Percentiles rank a stretch among this genome's conserved stretches.
Conservation (phyloP, 305 asterid genomes). For the Salvia sclarea region DNA sequence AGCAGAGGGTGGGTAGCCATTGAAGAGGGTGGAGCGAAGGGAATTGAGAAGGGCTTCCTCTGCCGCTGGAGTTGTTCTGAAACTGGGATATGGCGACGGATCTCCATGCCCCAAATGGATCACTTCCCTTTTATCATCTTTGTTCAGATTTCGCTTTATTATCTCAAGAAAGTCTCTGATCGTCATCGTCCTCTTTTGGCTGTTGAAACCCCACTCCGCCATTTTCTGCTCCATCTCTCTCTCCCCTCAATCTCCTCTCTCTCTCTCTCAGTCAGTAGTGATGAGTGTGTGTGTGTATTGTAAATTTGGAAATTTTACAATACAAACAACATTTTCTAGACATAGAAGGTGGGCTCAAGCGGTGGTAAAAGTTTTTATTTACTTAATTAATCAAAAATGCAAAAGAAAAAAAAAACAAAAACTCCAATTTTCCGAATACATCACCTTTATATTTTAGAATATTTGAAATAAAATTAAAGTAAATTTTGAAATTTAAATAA, state of each 20-base stretch:
- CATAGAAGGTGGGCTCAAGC: too few species aligned
- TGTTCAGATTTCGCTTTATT: conserved; percentile 35
- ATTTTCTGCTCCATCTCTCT: conserved; percentile 36
- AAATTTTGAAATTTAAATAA: too few species aligned
- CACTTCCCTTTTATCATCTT: conserved; percentile 31
- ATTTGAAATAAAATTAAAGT: too few species aligned
- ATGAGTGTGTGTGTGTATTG: too few species aligned
- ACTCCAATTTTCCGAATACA: too few species aligned
- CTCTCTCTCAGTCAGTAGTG: neutral
- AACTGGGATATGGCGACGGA: conserved; percentile 55
- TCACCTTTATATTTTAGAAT: too few species aligned
- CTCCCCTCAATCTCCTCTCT: too few species aligned
- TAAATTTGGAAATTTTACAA: too few species aligned
- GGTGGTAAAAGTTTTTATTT: too few species aligned
- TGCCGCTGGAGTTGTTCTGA: conserved; percentile 47
- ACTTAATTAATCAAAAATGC: too few species aligned
- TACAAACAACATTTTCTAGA: too few species aligned
- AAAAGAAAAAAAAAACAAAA: too few species aligned
- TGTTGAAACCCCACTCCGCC: conserved; percentile 41
- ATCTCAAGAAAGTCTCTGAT: conserved; percentile 41
- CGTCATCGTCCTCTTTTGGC: conserved; percentile 28
- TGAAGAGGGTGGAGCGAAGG: conserved; percentile 48
- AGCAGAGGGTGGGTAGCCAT: conserved; percentile 47
- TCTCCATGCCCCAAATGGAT: conserved; percentile 70
- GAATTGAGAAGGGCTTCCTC: conserved; percentile 53